Evolutionary conservation across 768 basidiomycete genomes (phyloP), one percentile per base, ranked within the genome.

Genomic region (Suillus spraguei): DNA sequence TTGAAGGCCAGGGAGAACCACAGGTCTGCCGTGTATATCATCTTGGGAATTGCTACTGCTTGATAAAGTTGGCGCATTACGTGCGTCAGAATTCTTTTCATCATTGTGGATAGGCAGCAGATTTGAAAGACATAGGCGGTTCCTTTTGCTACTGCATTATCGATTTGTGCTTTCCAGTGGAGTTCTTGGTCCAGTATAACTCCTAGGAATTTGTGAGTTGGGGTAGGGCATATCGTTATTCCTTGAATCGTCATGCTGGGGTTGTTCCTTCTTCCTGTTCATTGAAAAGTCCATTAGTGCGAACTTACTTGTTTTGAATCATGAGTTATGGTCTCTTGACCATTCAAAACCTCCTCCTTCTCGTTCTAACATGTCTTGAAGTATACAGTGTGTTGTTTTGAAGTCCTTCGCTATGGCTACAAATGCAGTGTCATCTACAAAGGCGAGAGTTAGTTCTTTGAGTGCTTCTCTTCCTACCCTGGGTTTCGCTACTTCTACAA

Each of bases 401-500:
- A 79, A 73, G 9, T 41, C 14, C 5, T 41, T 41, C 1, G 42
- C 71, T 4, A 59, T 38, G 0, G 74, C 75, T 0, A 76, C 13
- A 0, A 75, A 49, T 11, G 66, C 70, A 0, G 64, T 64, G 54
- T 78, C 69, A 55, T 78, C 69, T 0, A 77, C 69, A 60, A 72
- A 78, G 0, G 67, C 71, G 0, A 33, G 7, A 1, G 36, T 55
- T 10, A 14, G 10, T 38, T 55, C 54, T 4, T 55, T 20, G 16
- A 41, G 41, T 6, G 16, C 16, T 2, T 41, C 1, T 6, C 28
- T 54, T 10, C n/a, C 32, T 4, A 7, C 5, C 1, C 17, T 54
- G 2, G 24, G 17, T 3, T 54, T 60, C 4, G 64, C 44, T 4
- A 70, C 59, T 5, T 71, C 65, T 1, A 76, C 49, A 0, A 73